Evolutionary conservation across 148 eudicot genomes (phyloP), one percentile per base, ranked within the genome.

Genomic region (Camellia lanceoleosa): DNA sequence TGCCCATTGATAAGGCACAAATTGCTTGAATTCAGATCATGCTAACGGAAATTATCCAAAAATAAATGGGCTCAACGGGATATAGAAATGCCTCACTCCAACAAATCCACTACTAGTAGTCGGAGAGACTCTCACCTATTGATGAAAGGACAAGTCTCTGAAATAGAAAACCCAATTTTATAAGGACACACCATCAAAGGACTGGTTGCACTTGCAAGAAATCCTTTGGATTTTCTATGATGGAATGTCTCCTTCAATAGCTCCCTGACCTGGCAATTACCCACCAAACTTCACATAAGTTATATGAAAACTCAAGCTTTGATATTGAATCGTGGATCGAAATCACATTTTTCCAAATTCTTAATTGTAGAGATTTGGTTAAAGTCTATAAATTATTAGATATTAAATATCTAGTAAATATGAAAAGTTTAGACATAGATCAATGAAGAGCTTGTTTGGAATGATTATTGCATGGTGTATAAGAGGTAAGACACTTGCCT

Each of bases 241-340:
- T 83, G 89, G 85, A 83, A 70, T 82, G 80, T 88, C 94, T 86
- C 87, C 98, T 86, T 83, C 92, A 81, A 80, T 82, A 74, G 90
- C 90, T 91, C 87, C 96, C 88, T 89, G 83, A 93, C 94, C 98
- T 93, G 98, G 80, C 94, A 95, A 90, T 87, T 83, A 83, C 90
- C 89, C 91, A 92, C 85, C 88, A 92, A 89, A 82, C 86, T 83
- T 87, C 77, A 82, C 71, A 76, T 88, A 82, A 91, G 89, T 92
- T n/a, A 77, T 62, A 30, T 60, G 77, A 76, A 81, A 80, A 72
- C 61, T 52, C 66, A 74, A 60, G 38, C 38, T 30, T 30, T 30
- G 38, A 30, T 1, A 30, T 30, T 30, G 38, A 30, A 30, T 30
- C 38, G 38, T 30, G 38, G 38, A 30, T 30, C 38, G 1, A 30